Percentiles rank a stretch among this genome's conserved stretches.
Conservation (phyloP, 345 rosid species). For the Salix arbutifolia region DNA sequence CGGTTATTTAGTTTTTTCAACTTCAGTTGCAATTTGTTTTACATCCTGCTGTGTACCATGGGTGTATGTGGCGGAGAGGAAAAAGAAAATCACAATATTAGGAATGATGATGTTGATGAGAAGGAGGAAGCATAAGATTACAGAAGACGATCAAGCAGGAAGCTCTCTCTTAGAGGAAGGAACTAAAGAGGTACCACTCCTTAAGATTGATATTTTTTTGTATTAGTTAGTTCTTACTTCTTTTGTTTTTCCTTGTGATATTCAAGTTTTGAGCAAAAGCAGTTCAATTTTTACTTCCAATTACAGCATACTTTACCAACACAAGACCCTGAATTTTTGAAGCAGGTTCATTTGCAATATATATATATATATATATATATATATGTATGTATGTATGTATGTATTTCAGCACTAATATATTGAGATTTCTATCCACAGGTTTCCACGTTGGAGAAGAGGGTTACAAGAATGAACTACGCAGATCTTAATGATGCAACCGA, state of each 20-base stretch:
- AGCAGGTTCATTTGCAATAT: no score
- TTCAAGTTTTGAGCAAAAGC: no score
- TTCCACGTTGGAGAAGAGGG: slow-evolving; percentile 16
- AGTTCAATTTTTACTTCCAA: no score
- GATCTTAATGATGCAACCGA: slow-evolving; percentile 29
- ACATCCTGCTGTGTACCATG: background rate
- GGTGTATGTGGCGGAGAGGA: background rate
- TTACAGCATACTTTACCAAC: no score
- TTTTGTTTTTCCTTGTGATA: no score
- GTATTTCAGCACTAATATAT: background rate
- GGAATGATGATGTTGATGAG: background rate
- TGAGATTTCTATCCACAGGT: slow-evolving; percentile 4
- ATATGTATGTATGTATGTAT: no score
- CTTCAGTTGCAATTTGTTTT: background rate
- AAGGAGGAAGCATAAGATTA: background rate
- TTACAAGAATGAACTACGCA: slow-evolving; percentile 14
- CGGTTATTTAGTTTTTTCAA: background rate
- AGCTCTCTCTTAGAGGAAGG: no score
- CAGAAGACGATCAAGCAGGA: background rate
- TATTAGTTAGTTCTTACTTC: no score
- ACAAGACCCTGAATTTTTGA: no score
- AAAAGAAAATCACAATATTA: background rate
- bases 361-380: no score
- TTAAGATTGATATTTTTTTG: no score
- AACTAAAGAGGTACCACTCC: no score